A percentile compares a stretch with the other conserved stretches of the same genome.
Conservation (phyloP, 192 early-diverging fungal species). For the Coemansia sp. region DNA sequence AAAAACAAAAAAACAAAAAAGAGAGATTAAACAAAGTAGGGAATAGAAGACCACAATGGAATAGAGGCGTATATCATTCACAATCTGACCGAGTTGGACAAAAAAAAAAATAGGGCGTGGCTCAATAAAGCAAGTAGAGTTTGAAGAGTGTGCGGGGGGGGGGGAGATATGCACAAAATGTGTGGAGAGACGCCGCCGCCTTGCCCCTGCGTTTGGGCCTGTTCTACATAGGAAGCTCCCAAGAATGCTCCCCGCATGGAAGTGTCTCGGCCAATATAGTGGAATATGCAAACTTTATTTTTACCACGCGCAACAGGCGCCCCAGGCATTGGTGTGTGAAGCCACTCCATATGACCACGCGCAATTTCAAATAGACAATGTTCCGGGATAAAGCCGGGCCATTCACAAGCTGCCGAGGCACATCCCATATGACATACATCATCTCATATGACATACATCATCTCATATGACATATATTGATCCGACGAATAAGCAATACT, state of each 20-base stretch:
- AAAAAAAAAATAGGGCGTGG: not conserved
- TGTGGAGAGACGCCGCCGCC: not conserved
- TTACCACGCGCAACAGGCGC: not conserved
- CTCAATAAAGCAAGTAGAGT: not conserved
- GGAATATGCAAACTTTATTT: not conserved
- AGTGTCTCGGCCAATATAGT: not conserved
- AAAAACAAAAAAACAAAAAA: not conserved
- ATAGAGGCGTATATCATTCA: not conserved
- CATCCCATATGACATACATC: too few species aligned
- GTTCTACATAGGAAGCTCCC: not conserved
- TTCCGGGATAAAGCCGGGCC: not conserved
- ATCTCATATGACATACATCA: too few species aligned
- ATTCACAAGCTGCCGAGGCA: too few species aligned
- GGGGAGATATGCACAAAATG: not conserved
- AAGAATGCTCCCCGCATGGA: not conserved
- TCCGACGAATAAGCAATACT: not conserved
- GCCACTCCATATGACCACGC: not conserved
- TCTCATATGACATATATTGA: not conserved
- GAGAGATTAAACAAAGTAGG: slow-evolving; percentile 2
- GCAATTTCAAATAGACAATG: not conserved
- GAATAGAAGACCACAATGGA: not conserved
- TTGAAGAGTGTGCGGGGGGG: not conserved
- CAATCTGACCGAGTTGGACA: not conserved
- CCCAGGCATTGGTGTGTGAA: not conserved
- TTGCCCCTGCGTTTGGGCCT: not conserved